Evolutionary conservation across 768 basidiomycete genomes (phyloP), one percentile per base, ranked within the genome.

Genomic region (Tulasnella sp.): DNA sequence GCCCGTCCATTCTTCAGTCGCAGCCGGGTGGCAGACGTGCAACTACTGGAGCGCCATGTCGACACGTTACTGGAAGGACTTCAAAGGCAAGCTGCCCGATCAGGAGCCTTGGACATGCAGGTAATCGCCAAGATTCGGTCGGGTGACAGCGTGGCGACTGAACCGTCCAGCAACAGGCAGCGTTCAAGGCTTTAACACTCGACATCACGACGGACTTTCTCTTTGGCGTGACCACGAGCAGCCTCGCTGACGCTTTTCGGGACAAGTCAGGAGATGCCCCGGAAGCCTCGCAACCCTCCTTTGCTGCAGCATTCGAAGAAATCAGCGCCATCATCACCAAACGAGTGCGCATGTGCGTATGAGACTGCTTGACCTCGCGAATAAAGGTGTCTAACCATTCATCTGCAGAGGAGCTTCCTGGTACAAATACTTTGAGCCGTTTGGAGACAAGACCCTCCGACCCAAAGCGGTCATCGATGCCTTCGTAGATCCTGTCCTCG

Each of bases 161-260:
- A 31, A 24, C 1, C n/a, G 11, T 14, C 9, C 6, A 64, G 4
- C 9, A 34, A 20, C 92, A 94, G 84, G 93, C 93, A 83, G 87
- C 94, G 3, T 93, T 88, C 82, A 85, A 90, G 24, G 90, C 93
- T 12, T 93, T 93, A 84, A 90, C 92, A 18, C 87, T 93, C 58
- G 93, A 94, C 84, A 88, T 92, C 0, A 91, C 93, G 1, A 92
- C 92, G 8, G 92, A 93, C 80, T 93, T 93, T 83, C 87, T 94
- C 50, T 93, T 94, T 80, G 93, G 92, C 11, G 91, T 83, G 83
- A 93, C 79, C 87, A 92, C 3, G 91, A 92, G 83, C 92, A 92
- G 28, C 90, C 91, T 14, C 18, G 48, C 31, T 0, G n/a, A 41
- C 41, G 14, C 12, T 60, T 75, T 37, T 48, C n/a, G 54, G 20